Conservation (phyloP, 768 basidiomycete species). For the Naganishia kalamii region DNA sequence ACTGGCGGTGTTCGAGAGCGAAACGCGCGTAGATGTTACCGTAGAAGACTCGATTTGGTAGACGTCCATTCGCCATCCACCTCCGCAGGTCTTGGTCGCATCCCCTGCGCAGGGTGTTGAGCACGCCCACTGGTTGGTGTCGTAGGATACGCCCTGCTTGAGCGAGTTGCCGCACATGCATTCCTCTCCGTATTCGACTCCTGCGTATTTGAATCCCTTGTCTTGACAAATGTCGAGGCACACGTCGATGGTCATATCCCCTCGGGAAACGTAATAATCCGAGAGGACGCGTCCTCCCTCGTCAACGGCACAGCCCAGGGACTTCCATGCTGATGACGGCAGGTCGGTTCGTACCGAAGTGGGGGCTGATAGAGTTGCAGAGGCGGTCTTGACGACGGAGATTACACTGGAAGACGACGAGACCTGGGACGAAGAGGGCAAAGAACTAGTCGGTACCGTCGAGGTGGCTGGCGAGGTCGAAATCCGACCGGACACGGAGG, state of each 20-base stretch:
- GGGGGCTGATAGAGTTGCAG: slow-evolving; percentile 21
- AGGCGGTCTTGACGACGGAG: no score
- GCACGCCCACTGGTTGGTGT: slow-evolving; percentile 31
- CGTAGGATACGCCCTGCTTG: slow-evolving; percentile 29
- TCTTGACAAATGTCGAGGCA: slow-evolving; percentile 42
- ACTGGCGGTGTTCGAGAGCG: no score
- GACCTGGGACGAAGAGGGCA: no score
- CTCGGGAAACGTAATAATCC: slow-evolving; percentile 18
- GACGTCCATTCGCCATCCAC: slow-evolving; percentile 36
- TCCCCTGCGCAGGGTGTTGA: slow-evolving; percentile 40
- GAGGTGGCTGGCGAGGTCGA: no score
- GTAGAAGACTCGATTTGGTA: slow-evolving; percentile 38
- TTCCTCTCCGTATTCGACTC: slow-evolving; percentile 43
- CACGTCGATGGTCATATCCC: slow-evolving; percentile 41
- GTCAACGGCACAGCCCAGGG: slow-evolving; percentile 44
- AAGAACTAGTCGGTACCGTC: no score
- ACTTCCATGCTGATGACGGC: slow-evolving; percentile 40
- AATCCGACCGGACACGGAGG: no score
- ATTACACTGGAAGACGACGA: no score
- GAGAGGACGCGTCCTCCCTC: slow-evolving; percentile 28
- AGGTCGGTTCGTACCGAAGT: slow-evolving; percentile 27
- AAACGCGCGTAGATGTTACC: no score
- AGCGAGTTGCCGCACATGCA: slow-evolving; percentile 44
- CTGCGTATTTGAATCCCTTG: slow-evolving; percentile 42
- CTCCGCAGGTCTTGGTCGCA: slow-evolving; percentile 43